Evolutionary conservation across 352 stramenopile genomes (phyloP).

Genomic region (Globisporangium barbulae): DNA sequence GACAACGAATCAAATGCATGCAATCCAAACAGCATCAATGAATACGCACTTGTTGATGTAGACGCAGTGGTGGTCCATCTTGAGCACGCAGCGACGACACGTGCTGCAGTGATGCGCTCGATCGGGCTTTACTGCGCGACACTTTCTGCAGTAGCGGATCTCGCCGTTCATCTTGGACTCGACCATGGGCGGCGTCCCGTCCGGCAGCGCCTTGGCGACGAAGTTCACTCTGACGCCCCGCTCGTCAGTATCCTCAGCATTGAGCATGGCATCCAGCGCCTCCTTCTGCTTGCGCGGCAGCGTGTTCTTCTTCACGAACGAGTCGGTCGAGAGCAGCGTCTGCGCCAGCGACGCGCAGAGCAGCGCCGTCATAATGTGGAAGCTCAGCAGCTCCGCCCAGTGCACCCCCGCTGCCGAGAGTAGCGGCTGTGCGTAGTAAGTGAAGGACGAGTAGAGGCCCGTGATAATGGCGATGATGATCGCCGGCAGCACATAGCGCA

Average conservation of each 20-base stretch:
- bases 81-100: constrained; percentile 73
- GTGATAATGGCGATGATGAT: constrained; percentile 49
- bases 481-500: constrained; percentile 56
- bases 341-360: constrained; percentile 57
- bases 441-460: constrained; percentile 67
- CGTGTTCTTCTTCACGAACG: constrained; percentile 40
- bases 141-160: constrained; percentile 72
- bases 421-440: constrained; percentile 45
- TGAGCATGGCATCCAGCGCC: not conserved
- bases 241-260: not conserved
- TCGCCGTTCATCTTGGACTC: constrained; percentile 75
- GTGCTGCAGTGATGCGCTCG: constrained; percentile 83
- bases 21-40: not conserved
- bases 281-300: constrained; percentile 24
- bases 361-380: constrained; percentile 55
- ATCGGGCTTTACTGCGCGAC: constrained; percentile 69
- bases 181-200: constrained; percentile 16
- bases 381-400: constrained; percentile 35
- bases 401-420: constrained; percentile 30
- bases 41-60: constrained; percentile 85
- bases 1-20: constrained; percentile 1
- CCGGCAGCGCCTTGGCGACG: not conserved
- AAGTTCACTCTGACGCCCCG: not conserved
- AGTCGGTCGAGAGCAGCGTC: constrained; percentile 51
- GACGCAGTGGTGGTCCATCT: constrained; percentile 89